Base-by-base conservation (phyloP, 768 basidiomycete genomes). In the Russula dissimulans region DNA sequence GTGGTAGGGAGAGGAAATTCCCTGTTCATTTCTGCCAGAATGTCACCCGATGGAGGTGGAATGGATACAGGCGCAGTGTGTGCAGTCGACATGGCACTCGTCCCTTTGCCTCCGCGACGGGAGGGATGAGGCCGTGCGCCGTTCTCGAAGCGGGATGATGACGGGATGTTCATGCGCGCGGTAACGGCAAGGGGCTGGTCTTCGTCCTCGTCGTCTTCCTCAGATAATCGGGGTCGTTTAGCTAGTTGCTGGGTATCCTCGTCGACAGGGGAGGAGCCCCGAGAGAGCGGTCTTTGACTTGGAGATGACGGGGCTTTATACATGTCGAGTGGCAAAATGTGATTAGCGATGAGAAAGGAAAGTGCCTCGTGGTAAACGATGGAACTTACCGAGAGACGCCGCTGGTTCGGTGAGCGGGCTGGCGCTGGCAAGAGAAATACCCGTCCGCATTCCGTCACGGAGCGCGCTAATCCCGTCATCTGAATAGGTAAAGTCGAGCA, bases 401-500 rank as follows among this genome's bases (percentile, higher is more conserved):
- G 77, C 67, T 36, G 75, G 66, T 49, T 76, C 75, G 36, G 75
- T 75, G 29, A 75, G 71, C 32, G 81, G 79, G 54, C 80, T 80
- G 31, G 79, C 76, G 54, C 80, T 80, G 31, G 79, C 76, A 54
- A 75, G 73, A 14, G 81, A 79, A 18, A 77, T 75, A 0, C 80
- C 78, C 39, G 80, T 70, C 56, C 72, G 74, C 82, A 91, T 86
- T 71, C 88, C 87, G 66, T 82, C 81, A 61, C 86, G 81, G 58
- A 91, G 70, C 17, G 86, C 85, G 31, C 76, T 67, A 46, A 92
- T 83, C 63, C 85, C 83, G 18, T 82, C 82, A 71, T 92, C 85
- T 12, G 75, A 75, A 70, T 91, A 91, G 50, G 79, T 77, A 66
- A 94, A 94, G 72, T 92, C 87, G n/a, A 88, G 76, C 10, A 95